Percentiles rank a stretch among this genome's conserved stretches.
Conservation (phyloP, 164 flowering plant genomes). For the Liriodendron chinense region DNA sequence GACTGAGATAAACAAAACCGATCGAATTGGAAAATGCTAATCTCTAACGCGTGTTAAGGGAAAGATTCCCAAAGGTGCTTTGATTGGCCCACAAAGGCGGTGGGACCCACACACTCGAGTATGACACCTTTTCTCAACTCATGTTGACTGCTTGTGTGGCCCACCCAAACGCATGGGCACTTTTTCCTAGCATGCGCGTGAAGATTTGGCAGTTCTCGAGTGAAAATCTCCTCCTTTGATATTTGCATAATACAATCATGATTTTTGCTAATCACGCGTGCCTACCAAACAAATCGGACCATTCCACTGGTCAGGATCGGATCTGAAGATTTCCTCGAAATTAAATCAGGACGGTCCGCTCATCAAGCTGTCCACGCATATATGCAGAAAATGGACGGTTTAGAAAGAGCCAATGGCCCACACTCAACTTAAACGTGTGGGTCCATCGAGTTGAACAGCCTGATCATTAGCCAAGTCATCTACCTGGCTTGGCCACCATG, state of each 20-base stretch:
- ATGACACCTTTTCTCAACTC: background rate
- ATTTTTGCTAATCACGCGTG: background rate
- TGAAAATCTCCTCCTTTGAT: background rate
- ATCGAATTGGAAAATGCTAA: too few species aligned
- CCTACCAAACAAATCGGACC: background rate
- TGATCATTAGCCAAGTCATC: too few species aligned
- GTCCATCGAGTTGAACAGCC: too few species aligned
- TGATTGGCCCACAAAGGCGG: background rate
- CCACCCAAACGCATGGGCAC: background rate
- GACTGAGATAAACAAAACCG: too few species aligned
- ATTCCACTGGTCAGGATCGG: too few species aligned
- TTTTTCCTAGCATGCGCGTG: background rate
- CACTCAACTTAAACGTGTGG: too few species aligned
- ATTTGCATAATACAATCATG: background rate
- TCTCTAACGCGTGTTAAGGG: background rate
- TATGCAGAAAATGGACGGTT: too few species aligned
- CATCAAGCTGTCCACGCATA: too few species aligned
- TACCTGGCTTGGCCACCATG: too few species aligned
- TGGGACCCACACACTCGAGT: background rate
- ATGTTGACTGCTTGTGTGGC: background rate
- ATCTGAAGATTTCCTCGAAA: too few species aligned
- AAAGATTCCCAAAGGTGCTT: background rate
- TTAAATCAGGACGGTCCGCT: too few species aligned
- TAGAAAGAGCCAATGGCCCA: too few species aligned
- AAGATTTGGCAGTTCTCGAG: background rate